Conservation (phyloP, 345 rosid genomes). For the Ailanthus altissimus region DNA sequence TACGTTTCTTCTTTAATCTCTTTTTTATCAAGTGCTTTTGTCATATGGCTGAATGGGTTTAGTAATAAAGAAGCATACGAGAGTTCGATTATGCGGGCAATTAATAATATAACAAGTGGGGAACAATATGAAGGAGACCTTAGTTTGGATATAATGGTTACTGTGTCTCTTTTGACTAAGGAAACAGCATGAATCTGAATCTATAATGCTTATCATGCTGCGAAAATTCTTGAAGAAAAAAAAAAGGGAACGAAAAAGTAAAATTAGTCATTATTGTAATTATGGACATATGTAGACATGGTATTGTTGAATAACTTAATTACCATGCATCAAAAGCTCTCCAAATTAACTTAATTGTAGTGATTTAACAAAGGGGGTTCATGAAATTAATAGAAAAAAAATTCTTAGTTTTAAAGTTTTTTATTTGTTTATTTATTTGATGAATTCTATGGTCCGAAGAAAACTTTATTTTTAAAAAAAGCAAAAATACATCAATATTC, state of each 20-base stretch:
- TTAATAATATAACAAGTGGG: slow-evolving; percentile 2
- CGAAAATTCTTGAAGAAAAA: neutral
- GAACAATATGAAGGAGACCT: neutral
- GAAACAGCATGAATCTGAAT: neutral
- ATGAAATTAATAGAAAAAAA: neutral
- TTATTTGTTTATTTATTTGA: too few relatives aligned
- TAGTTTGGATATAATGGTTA: neutral
- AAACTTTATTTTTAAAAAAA: too few relatives aligned
- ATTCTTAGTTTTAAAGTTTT: too few relatives aligned
- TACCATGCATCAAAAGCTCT: neutral
- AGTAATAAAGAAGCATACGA: neutral
- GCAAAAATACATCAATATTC: too few relatives aligned
- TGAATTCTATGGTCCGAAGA: too few relatives aligned
- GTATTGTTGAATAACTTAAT: too few relatives aligned
- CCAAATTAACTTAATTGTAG: neutral
- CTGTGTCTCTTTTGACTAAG: slow-evolving; percentile 16
- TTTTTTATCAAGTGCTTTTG: slow-evolving; percentile 6
- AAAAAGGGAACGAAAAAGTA: neutral
- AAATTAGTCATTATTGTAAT: neutral
- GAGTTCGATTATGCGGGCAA: neutral
- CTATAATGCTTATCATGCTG: neutral
- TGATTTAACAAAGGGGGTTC: neutral
- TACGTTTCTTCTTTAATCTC: neutral
- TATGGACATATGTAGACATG: neutral
- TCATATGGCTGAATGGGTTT: slow-evolving; percentile 13